A percentile compares a stretch with the other conserved stretches of the same genome.
Conservation (phyloP, 495 filamentous ascomycete genomes). For the Entonaema liquescens region DNA sequence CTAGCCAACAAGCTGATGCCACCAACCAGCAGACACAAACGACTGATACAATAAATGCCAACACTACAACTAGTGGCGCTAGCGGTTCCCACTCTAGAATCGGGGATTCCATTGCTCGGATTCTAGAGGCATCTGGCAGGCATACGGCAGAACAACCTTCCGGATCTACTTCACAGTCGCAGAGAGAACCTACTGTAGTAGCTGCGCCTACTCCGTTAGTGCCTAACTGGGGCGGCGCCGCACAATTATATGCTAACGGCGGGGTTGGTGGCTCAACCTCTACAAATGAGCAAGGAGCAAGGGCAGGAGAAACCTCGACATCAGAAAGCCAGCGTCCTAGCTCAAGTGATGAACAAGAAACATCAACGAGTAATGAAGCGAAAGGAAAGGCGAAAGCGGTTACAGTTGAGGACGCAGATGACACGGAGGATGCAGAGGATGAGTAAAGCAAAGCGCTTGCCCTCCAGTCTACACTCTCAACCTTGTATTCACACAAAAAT, state of each 20-base stretch:
- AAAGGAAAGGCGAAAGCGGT: slow-evolving; percentile 52
- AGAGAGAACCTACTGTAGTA: slow-evolving; percentile 43
- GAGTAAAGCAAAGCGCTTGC: slow-evolving; percentile 22
- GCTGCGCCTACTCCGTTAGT: slow-evolving; percentile 51
- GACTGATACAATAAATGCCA: slow-evolving; percentile 8
- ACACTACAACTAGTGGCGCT: background rate
- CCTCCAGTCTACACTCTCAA: slow-evolving; percentile 10
- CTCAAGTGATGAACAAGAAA: slow-evolving; percentile 33
- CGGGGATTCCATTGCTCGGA: slow-evolving; percentile 8
- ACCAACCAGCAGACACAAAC: slow-evolving; percentile 25
- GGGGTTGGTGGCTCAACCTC: slow-evolving; percentile 20
- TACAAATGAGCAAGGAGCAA: slow-evolving; percentile 19
- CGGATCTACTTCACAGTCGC: slow-evolving; percentile 14
- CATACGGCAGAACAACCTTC: slow-evolving; percentile 9
- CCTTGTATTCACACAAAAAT: slow-evolving; percentile 39
- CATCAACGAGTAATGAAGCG: slow-evolving; percentile 21
- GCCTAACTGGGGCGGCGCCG: slow-evolving; percentile 55
- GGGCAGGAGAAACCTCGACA: slow-evolving; percentile 17
- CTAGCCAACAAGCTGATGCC: slow-evolving; percentile 9
- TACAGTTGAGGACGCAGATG: slow-evolving; percentile 51
- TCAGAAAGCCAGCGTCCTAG: slow-evolving; percentile 9
- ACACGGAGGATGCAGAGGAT: slow-evolving; percentile 48
- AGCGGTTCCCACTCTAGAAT: slow-evolving; percentile 4
- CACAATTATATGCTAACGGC: slow-evolving; percentile 48
- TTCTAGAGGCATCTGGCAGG: slow-evolving; percentile 5